phyloP scores from a whole-genome alignment of 768 basidiomycete species.

The Punctularia strigosozonata region DNA sequence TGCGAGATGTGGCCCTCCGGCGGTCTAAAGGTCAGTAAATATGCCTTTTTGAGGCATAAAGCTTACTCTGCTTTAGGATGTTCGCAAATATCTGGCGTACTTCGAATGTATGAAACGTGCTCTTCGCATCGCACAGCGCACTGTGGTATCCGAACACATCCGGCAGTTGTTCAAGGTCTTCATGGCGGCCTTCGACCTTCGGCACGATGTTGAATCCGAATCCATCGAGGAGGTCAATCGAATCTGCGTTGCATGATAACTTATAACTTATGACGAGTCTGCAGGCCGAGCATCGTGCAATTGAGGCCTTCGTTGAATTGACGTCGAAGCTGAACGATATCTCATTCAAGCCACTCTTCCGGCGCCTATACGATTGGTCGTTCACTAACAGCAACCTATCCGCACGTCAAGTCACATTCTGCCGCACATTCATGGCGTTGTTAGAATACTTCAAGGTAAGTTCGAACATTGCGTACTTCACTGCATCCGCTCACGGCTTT shows the following conservation, averaged over 20 bases:
- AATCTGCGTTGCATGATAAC: background rate
- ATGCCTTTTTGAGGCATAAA: background rate
- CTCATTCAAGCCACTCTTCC: constrained; percentile 84
- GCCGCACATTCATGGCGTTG: constrained; percentile 58
- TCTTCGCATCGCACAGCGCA: constrained; percentile 51
- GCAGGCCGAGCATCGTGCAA: constrained; percentile 42
- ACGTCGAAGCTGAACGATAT: constrained; percentile 90
- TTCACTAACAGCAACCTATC: constrained; percentile 37
- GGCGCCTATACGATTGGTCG: constrained; percentile 91
- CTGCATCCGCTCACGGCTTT: background rate
- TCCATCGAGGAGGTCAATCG: constrained; percentile 18
- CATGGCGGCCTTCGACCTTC: constrained; percentile 62
- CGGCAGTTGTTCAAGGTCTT: constrained; percentile 67
- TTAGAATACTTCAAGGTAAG: constrained; percentile 83
- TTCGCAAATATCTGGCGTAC: constrained; percentile 28
- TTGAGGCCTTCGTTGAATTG: constrained; percentile 75
- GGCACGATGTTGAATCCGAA: constrained; percentile 20
- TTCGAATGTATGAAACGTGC: constrained; percentile 59
- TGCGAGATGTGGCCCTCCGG: constrained; percentile 41
- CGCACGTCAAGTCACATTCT: constrained; percentile 50
- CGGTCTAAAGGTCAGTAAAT: constrained; percentile 21
- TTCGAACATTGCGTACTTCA: background rate
- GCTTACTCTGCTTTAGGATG: background rate
- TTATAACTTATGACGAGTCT: background rate
- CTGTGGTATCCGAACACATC: constrained; percentile 52